Conservation (phyloP, 441 rosid genomes). For the Populus hybrid region DNA sequence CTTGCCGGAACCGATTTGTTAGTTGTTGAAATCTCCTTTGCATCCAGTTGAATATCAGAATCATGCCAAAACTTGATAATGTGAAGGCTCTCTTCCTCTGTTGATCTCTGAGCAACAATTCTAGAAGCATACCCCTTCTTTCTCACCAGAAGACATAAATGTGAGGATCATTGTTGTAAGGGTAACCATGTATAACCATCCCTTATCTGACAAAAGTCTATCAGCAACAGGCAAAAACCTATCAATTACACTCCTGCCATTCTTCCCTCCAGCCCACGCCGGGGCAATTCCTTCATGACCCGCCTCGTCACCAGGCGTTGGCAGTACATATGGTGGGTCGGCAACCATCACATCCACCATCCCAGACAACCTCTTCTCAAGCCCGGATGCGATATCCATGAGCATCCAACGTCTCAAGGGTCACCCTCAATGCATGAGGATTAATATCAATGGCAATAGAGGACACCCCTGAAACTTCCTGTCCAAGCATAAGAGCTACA, state of each 20-base stretch:
- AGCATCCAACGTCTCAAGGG: constrained; percentile 60
- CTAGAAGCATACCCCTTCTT: constrained; percentile 64
- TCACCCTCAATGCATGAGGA: constrained; percentile 58
- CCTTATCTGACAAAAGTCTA: constrained; percentile 57
- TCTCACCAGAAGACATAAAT: constrained; percentile 67
- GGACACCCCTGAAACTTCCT: constrained; percentile 35
- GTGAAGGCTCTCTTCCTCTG: constrained; percentile 89
- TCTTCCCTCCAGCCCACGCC: constrained; percentile 96
- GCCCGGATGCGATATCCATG: constrained; percentile 63
- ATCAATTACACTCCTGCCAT: constrained; percentile 75
- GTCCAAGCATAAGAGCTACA: constrained; percentile 67
- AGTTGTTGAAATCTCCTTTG: constrained; percentile 24
- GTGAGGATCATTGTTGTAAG: constrained; percentile 62
- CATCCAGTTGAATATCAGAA: constrained; percentile 23
- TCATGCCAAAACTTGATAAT: constrained; percentile 86
- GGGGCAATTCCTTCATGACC: constrained; percentile 74
- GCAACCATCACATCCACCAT: constrained; percentile 78
- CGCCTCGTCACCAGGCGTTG: constrained; percentile 89
- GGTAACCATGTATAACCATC: constrained; percentile 87
- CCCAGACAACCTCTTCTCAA: constrained; percentile 58
- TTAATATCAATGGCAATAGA: constrained; percentile 73
- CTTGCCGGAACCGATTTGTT: constrained; percentile 25
- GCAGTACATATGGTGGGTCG: constrained; percentile 88
- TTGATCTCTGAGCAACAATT: constrained; percentile 80
- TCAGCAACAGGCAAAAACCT: constrained; percentile 73